These are phyloP conservation scores for Microdochium nivale DNA, from an alignment of 2,329 filamentous ascomycete species.

Conservation along the genomic window DNA sequence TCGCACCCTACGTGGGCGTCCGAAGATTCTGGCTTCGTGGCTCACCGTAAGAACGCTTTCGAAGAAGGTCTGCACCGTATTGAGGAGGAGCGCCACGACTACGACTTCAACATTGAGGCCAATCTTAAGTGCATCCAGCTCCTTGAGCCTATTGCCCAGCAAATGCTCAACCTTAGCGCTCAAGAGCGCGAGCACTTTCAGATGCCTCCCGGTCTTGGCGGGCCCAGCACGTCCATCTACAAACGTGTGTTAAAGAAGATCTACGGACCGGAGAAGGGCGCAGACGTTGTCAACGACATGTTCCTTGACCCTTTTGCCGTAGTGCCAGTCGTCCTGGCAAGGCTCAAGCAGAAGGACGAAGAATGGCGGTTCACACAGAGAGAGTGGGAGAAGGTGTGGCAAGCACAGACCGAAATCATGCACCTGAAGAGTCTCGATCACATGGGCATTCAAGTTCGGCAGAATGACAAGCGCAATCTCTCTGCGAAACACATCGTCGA, in stretches of 20 bases:
- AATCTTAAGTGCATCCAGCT: constrained; percentile 93
- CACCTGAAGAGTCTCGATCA: constrained; percentile 96
- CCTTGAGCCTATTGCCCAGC: constrained; percentile 86
- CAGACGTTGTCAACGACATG: constrained; percentile 79
- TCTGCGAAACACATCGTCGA: constrained; percentile 84
- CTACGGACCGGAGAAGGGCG: constrained; percentile 77
- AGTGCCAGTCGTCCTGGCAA: constrained; percentile 77
- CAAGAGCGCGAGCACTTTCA: constrained; percentile 66
- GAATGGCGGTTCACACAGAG: constrained; percentile 96
- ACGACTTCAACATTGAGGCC: constrained; percentile 96
- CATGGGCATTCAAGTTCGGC: constrained; percentile 85
- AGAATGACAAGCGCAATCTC: constrained; percentile 83
- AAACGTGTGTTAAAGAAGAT: constrained; percentile 97
- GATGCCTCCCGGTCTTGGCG: constrained; percentile 76
- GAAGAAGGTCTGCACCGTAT: constrained; percentile 94
- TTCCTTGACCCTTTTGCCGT: constrained; percentile 78
- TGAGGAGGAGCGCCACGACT: constrained; percentile 96
- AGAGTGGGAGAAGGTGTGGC: constrained; percentile 99
- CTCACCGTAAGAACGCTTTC: constrained; percentile 91
- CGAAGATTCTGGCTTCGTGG: constrained; percentile 95
- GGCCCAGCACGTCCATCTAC: constrained; percentile 93
- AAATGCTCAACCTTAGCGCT: constrained; percentile 72
- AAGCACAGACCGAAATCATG: constrained; percentile 86
- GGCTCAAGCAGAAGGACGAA: constrained; percentile 92
- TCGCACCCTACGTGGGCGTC: constrained; percentile 98